Conservation (phyloP, 176 grass and related monocot genomes). For the Cenchrus purpureus region DNA sequence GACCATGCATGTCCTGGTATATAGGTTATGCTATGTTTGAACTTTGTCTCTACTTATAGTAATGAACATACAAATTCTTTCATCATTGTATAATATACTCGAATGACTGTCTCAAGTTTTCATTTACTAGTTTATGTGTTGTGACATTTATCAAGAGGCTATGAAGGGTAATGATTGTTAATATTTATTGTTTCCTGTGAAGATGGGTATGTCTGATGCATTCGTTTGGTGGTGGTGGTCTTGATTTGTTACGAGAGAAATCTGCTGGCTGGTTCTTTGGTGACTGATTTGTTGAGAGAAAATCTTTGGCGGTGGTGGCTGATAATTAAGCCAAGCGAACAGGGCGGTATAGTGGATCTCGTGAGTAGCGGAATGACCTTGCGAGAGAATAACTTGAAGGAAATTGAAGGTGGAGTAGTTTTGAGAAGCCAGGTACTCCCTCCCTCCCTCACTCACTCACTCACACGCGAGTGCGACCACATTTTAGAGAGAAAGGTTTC, state of each 20-base stretch:
- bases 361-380: slow-evolving; percentile 95
- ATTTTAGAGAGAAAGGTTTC: neutral
- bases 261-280: too few species aligned
- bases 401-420: slow-evolving; percentile 86
- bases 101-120: slow-evolving; percentile 8
- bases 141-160: neutral
- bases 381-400: slow-evolving; percentile 96
- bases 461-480: neutral
- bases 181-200: slow-evolving; percentile 20
- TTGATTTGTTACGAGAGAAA: too few species aligned
- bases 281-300: too few species aligned
- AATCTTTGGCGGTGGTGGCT: too few species aligned
- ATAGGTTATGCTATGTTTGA: neutral
- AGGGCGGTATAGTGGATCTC: slow-evolving; percentile 69
- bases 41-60: neutral
- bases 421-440: slow-evolving; percentile 84
- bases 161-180: slow-evolving; percentile 16
- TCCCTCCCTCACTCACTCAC: neutral
- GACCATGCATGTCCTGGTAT: neutral
- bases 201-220: slow-evolving; percentile 79
- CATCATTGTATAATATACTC: neutral
- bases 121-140: slow-evolving; percentile 5
- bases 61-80: neutral
- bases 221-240: too few species aligned
- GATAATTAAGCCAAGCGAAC: too few species aligned